These are phyloP conservation scores for Begonia peltatifolia DNA, from an alignment of 306 rosid genomes.

Conservation along the genomic window DNA sequence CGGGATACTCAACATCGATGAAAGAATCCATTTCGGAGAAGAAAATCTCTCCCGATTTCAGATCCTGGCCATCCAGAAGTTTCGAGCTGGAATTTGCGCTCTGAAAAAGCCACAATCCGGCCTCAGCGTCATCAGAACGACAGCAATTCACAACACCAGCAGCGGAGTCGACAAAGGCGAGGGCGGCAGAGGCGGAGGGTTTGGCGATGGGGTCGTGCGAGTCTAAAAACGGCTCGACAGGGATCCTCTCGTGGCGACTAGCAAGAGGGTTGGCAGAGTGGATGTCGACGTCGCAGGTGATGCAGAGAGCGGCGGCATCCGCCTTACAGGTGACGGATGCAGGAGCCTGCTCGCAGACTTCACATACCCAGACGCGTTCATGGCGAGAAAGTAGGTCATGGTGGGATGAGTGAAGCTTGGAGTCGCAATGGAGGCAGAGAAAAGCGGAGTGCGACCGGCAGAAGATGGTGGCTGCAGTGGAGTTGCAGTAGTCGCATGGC, in stretches of 20 bases:
- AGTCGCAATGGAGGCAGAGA: slow-evolving; percentile 67
- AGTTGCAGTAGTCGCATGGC: slow-evolving; percentile 68
- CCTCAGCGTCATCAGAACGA: slow-evolving; percentile 17
- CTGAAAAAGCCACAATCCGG: slow-evolving; percentile 37
- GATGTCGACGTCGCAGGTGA: slow-evolving; percentile 81
- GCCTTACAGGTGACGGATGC: slow-evolving; percentile 92
- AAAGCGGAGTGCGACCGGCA: slow-evolving; percentile 66
- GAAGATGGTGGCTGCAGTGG: slow-evolving; percentile 40
- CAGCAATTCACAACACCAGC: slow-evolving; percentile 5
- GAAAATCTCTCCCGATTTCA: slow-evolving; percentile 40
- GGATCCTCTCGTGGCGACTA: slow-evolving; percentile 82
- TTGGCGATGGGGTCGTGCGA: slow-evolving; percentile 37
- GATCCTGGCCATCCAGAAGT: slow-evolving; percentile 32
- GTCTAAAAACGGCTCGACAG: slow-evolving; percentile 72
- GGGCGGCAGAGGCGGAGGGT: slow-evolving; percentile 25
- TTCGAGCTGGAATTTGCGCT: slow-evolving; percentile 35
- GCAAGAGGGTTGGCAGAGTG: slow-evolving; percentile 92
- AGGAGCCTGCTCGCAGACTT: slow-evolving; percentile 92
- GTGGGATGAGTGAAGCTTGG: slow-evolving; percentile 52
- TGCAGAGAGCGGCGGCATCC: slow-evolving; percentile 85
- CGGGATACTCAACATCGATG: background rate
- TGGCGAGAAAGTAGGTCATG: slow-evolving; percentile 44
- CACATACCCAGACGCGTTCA: slow-evolving; percentile 90
- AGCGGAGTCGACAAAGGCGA: slow-evolving; percentile 16
- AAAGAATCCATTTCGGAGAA: slow-evolving; percentile 27